These are phyloP conservation scores for Dittrichia graveolens DNA, from an alignment of 129 eudicot genomes.

Conservation along the genomic window DNA sequence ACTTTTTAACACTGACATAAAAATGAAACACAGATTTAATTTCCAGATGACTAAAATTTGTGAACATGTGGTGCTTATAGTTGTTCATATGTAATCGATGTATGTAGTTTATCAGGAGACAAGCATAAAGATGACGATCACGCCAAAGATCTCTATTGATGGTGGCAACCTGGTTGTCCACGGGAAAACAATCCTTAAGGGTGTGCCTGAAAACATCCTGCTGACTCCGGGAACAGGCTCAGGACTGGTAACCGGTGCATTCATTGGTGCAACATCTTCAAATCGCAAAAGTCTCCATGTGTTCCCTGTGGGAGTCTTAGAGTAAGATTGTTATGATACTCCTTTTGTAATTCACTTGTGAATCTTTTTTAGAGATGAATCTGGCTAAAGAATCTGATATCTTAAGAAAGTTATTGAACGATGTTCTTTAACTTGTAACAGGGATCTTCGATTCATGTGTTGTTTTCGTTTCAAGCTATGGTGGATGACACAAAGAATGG, in stretches of 20 bases:
- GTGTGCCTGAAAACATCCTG: slow-evolving; percentile 82
- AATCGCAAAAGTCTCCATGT: slow-evolving; percentile 76
- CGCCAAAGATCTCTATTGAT: slow-evolving; percentile 76
- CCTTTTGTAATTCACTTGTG: background rate
- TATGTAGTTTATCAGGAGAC: slow-evolving; percentile 38
- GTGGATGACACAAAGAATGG: slow-evolving; percentile 99
- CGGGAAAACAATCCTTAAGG: slow-evolving; percentile 75
- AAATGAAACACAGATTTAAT: no score
- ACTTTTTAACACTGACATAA: no score
- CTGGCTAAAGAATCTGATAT: background rate
- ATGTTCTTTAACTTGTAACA: slow-evolving; percentile 34
- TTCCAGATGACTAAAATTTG: no score
- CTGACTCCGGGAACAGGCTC: slow-evolving; percentile 76
- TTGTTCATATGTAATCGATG: background rate
- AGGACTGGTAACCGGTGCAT: slow-evolving; percentile 79
- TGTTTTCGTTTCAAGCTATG: slow-evolving; percentile 92
- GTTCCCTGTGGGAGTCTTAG: slow-evolving; percentile 80
- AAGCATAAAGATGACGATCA: slow-evolving; percentile 70
- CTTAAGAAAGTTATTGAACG: background rate
- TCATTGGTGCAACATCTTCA: slow-evolving; percentile 76
- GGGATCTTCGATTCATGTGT: slow-evolving; percentile 90
- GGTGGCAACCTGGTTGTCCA: slow-evolving; percentile 84
- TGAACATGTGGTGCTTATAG: slow-evolving; percentile 2
- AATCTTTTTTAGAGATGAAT: background rate
- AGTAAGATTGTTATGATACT: slow-evolving; percentile 49